Conservation (phyloP, 1,284 basidiomycete genomes). For the Ganoderma meredithae region DNA sequence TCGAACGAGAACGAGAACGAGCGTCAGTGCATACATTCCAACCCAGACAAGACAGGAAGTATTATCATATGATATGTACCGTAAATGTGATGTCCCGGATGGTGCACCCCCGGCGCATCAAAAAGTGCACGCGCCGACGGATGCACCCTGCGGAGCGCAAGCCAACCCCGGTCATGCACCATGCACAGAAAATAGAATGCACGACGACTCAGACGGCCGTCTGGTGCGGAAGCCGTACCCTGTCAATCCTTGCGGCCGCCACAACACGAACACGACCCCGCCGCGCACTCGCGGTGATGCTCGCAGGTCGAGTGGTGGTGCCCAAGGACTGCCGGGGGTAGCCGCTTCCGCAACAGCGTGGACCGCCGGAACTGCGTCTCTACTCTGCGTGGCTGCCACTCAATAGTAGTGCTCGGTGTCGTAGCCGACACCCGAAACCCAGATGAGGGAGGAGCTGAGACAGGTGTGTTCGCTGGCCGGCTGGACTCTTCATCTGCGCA, state of each 20-base stretch:
- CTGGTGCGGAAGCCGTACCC: slow-evolving; percentile 21
- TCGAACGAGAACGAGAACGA: no score
- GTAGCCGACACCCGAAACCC: neutral
- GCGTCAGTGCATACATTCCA: no score
- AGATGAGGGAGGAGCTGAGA: neutral
- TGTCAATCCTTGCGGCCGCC: slow-evolving; percentile 38
- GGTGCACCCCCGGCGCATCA: neutral
- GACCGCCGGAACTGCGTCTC: neutral
- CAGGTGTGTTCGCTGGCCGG: neutral
- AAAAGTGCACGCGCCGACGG: neutral
- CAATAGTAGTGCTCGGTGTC: neutral
- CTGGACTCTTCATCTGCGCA: neutral
- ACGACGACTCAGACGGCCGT: neutral
- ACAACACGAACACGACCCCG: slow-evolving; percentile 29
- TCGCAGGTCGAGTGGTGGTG: slow-evolving; percentile 28
- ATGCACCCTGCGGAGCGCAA: neutral
- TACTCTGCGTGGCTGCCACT: neutral
- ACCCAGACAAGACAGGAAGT: no score
- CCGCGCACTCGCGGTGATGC: slow-evolving; percentile 22
- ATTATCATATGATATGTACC: neutral
- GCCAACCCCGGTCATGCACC: neutral
- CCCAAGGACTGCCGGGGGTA: slow-evolving; percentile 22
- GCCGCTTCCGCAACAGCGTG: slow-evolving; percentile 22
- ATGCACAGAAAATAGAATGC: no score
- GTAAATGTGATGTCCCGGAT: neutral